Base-by-base conservation (phyloP, 129 eudicot genomes). In the Mikania micrantha region DNA sequence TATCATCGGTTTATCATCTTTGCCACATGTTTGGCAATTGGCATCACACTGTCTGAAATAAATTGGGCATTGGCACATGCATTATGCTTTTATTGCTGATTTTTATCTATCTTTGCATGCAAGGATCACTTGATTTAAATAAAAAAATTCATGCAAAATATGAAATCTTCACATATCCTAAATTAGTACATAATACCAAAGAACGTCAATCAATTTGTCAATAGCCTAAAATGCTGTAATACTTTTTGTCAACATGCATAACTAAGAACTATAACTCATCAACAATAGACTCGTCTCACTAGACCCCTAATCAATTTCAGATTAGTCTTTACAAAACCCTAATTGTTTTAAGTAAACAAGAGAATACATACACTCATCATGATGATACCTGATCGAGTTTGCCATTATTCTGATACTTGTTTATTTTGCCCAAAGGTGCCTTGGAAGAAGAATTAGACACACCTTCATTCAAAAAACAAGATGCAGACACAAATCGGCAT, bases 351-450 rank as follows among this genome's bases (percentile, higher is more conserved):
- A 36, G 38, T 56, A 54, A 62, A 68, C 7, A 69, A 4, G 54
- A 8, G 1, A 49, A 44, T 32, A 13, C 63, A 10, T 36, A 34
- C 64, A 72, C 15, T 39, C 13, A 50, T 7, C 12, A 25, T 27
- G 17, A 12, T 27, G 4, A 56, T 80, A 90, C 97, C 95, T 71
- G 77, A 75, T 81, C 82, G 67, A 77, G 73, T 69, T 68, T 81
- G 21, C 71, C 86, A 45, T 36, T 64, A 31, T 73, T 70, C 9
- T 67, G 45, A 65, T 45, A 61, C 69, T 70, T 64, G 75, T 74
- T 79, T 54, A 91, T 63, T 36, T 76, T 63, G 41, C 78, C 73
- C 56, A 91, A 56, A 9, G 85, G 83, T 31, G 79, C 80, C 41
- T 79, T 54, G 10, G 50, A 65, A 66, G 73, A 65, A 60, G 80